Evolutionary conservation across 225 moss, liverwort and hornwort genomes (phyloP).

Genomic region (Polytrichum formosum): DNA sequence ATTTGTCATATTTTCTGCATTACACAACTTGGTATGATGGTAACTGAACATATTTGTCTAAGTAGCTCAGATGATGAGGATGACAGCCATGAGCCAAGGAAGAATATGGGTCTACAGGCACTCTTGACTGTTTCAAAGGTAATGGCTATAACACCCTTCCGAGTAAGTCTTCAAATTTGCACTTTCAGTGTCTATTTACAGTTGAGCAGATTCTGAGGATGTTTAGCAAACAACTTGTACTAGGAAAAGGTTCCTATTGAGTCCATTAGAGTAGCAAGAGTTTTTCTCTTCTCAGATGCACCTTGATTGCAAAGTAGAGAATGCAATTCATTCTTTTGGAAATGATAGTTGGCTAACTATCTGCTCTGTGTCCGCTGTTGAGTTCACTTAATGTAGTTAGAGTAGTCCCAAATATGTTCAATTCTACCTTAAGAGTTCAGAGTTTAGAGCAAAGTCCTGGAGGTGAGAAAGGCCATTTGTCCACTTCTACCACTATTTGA

Average conservation of each 20-base stretch:
- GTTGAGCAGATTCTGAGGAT: no score
- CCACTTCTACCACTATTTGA: background rate
- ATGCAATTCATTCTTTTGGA: background rate
- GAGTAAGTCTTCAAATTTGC: background rate
- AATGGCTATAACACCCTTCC: background rate
- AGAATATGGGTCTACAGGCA: slow-evolving; percentile 5
- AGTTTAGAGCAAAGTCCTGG: background rate
- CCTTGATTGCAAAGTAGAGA: background rate
- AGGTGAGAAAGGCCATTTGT: no score
- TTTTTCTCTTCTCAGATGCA: background rate
- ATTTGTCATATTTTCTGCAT: background rate
- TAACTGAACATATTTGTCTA: slow-evolving; percentile 28
- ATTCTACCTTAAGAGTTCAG: background rate
- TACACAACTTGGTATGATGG: slow-evolving; percentile 25
- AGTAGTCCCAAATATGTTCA: background rate
- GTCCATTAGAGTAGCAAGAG: background rate
- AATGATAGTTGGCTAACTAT: no score
- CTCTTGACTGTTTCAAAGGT: slow-evolving; percentile 35
- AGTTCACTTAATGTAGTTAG: no score
- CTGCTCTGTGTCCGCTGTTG: no score
- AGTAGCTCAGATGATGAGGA: slow-evolving; percentile 42
- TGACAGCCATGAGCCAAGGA: background rate
- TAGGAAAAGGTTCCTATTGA: background rate
- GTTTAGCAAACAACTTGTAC: no score
- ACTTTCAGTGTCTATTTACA: background rate